Base-by-base conservation (phyloP, 208 protist species). In the Leishmania lainsoni region DNA sequence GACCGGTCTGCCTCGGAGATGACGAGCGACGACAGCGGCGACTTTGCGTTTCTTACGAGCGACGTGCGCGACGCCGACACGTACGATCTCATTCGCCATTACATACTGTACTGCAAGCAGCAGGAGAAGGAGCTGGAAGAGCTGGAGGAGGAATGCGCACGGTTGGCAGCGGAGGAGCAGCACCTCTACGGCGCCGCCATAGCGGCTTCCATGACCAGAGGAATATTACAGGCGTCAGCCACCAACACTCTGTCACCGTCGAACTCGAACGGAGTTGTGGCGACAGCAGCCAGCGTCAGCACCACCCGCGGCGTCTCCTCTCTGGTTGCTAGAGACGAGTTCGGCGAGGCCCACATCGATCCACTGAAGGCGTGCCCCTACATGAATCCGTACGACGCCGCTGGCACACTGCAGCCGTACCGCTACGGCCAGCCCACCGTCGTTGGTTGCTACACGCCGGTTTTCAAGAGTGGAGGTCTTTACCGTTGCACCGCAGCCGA, bases 261-360 rank as follows among this genome's bases (percentile, higher is more conserved):
- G 8, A 73, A 45, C 52, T 81, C 76, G 56, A 83, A 56, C 80
- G 81, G n/a, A 81, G 80, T 68, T 54, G 0, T 48, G 63, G 16
- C 3, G 45, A 71, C 76, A 20, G 70, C 0, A 9, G 12, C 42
- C 12, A 16, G 63, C 17, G 6, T 20, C 63, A n/a, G 26, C 54
- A 49, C 32, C 22, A 63, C 5, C 59, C 80, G 89, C 78, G 74
- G 84, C 49, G 81, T 86, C 59, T 32, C n/a, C 45, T 58, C 49
- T 0, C 22, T 20, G 8, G 22, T n/a, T 56, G n/a, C 48, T 52
- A 81, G 68, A 9, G 87, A 91, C 59, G 89, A 94, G 85, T 94
- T 94, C 76, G 89, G 90, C 12, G 91, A 95, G 58, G 72, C 75
- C 5, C 82, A 76, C 5, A 86, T 90, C 69, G 74, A 90, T 65